Base-by-base conservation (phyloP, 345 rosid species). In the Populus alba region DNA sequence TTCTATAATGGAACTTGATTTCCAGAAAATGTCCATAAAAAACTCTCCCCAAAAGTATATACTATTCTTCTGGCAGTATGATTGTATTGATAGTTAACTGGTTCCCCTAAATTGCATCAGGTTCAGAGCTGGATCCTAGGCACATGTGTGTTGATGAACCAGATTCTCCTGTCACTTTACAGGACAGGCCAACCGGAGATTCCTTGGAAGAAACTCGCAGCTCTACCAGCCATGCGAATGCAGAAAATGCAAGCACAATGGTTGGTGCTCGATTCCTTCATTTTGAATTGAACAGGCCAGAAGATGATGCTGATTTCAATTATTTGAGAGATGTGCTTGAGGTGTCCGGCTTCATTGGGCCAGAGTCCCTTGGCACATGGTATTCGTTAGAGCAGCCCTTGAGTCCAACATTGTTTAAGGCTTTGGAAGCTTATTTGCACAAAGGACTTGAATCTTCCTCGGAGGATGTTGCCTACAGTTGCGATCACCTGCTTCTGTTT, bases 341-440 rank as follows among this genome's bases (percentile, higher is more conserved):
- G 70, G 68, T 87, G 47, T 91, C 97, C n/a, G 97, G 97, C 47
- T 83, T 91, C 71, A 83, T 85, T 1, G 87, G 79, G 59, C 84
- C 82, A 41, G 88, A 85, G 43, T 6, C 53, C 70, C 70, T 79
- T 2, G 91, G 77, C 27, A 66, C 77, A 63, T 96, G 97, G 98
- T 66, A 88, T 80, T 80, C 94, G 5, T 53, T 87, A 78, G 91
- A 91, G 68, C 97, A 86, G 80, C 98, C 94, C 37, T 35, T 96
- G 74, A 84, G 89, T 79, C 94, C 94, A 35, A 81, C 84, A 76
- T 63, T 94, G 65, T 89, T 89, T 81, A 80, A 89, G 49, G 81
- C 90, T 62, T 2, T 89, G 43, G 92, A 89, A 67, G 70, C 76
- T 75, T 71, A 70, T 29, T 70, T 81, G 23, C 87, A 80, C 41